These are phyloP conservation scores for Yamagishiella unicocca DNA, from an alignment of 139 green algal species.

Conservation along the genomic window DNA sequence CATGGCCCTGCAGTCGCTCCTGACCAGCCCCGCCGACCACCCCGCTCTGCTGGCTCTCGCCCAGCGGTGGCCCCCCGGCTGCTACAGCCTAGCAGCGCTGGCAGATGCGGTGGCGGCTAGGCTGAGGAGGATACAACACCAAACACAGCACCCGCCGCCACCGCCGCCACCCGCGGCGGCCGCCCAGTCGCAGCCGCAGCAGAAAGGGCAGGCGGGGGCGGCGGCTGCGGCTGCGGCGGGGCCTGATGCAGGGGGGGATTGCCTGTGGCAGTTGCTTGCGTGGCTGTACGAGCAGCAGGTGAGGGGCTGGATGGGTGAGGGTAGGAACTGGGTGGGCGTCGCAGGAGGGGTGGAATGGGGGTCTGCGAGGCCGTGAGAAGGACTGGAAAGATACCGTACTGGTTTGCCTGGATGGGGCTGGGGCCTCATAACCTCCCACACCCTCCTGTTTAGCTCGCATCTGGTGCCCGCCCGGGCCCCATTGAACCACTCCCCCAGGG, in stretches of 20 bases:
- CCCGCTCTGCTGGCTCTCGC: constrained; percentile 72
- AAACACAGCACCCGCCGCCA: background rate
- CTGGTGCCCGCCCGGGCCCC: too few species aligned
- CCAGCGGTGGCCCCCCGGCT: constrained; percentile 10
- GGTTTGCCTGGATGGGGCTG: too few species aligned
- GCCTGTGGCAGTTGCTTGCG: constrained; percentile 81
- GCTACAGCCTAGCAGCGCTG: constrained; percentile 51
- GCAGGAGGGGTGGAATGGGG: background rate
- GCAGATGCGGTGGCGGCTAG: constrained; percentile 62
- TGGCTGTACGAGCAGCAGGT: constrained; percentile 83
- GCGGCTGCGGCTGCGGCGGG: background rate
- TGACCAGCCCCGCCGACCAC: constrained; percentile 71
- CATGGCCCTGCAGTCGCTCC: constrained; percentile 78
- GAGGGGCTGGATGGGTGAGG: background rate
- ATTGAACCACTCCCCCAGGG: constrained; percentile 62
- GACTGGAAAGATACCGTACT: background rate
- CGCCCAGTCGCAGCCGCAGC: background rate
- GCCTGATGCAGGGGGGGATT: background rate
- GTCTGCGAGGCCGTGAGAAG: background rate
- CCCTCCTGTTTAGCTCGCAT: too few species aligned
- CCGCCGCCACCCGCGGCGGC: background rate
- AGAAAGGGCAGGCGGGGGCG: background rate
- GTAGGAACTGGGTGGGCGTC: background rate
- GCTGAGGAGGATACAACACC: constrained; percentile 51
- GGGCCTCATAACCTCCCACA: too few species aligned